Base-by-base conservation (phyloP, 805 yeast species). In the Cyberlindnera euphorbiiphila region DNA sequence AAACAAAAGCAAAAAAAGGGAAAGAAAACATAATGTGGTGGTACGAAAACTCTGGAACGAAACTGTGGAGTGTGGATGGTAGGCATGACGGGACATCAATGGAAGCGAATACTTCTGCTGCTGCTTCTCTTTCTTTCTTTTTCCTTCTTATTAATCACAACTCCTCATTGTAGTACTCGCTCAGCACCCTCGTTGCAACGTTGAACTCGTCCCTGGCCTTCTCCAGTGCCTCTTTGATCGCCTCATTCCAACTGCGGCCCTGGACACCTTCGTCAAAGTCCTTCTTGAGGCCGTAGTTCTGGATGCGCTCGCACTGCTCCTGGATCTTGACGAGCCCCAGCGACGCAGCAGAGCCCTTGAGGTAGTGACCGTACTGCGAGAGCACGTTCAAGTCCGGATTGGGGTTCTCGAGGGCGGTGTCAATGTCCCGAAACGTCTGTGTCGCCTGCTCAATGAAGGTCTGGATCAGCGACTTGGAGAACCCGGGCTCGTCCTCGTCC, bases 401-500 rank as follows among this genome's bases (percentile, higher is more conserved):
- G 19, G 71, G 62, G 12, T 61, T 60, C 23, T 66, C 67, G 2
- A 67, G 44, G 22, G 57, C 58, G 7, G 62, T 62, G 39, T 80
- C 81, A 57, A 93, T 84, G 45, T 85, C 77, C 25, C 62, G 65
- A 53, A 89, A 85, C 0, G 95, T 91, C 14, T 78, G 81, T 42
- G 71, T 69, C 6, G 95, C 96, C 63, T 93, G 98, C 40, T 86
- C 95, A 41, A 83, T 85, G 60, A 85, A 91, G 22, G 94, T 88
- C 43, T 75, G 75, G 37, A 91, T 81, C 40, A 93, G 68, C 25
- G 83, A 72, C 51, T 77, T 69, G 23, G 91, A 81, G 66, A 93
- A 93, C 7, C 87, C 96, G 42, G 89, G 93, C 56, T 85, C 95
- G 53, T 91, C 98, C 55, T 91, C 96, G 61, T 93, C 98, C 97